Evolutionary conservation across 1,139 yeast genomes (phyloP), one percentile per base, ranked within the genome.

Genomic region (Saccharomyces hybrid): DNA sequence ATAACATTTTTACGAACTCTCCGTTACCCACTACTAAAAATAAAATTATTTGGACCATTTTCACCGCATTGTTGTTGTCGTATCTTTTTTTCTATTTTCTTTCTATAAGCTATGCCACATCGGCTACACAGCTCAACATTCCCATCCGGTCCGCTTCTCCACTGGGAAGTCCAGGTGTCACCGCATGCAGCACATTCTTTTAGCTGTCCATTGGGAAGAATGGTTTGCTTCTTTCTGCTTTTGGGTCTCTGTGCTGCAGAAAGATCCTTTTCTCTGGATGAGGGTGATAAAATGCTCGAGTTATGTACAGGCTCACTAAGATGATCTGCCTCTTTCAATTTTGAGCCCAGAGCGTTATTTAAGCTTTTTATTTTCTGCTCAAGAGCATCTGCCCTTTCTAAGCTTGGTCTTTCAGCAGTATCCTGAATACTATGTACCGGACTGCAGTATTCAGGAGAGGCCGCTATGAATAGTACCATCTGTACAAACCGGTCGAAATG

Each of bases 221-320:
- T 46, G 56, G 26, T 56, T 60, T 52, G 56, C 60, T 41, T 52
- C 61, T 8, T 55, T 61, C 26, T 58, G 64, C 52, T 57, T 61
- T 13, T 38, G 3, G 44, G 44, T 16, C 44, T 38, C 9, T 38
- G 25, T 16, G n/a, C 44, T 20, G 25, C 44, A 5, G 44, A 38
- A 9, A 5, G 6, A 1, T 38, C 11, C 25, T 38, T 38, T 9
- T n/a, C 44, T 9, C 25, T 16, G 44, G 44, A 38, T 20, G 38
- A n/a, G 7, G 44, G 44, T 20, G 44, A n/a, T 8, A 5, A n/a
- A 2, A 5, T 38, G 1, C 7, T 16, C 1, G 44, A 1, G 25
- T 38, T 16, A 38, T 20, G 25, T 38, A 20, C n/a, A 20, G 44
- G 11, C 25, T 20, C 25, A 38, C 44, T 25, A 20, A 38, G 25